These are phyloP conservation scores for Colletotrichum liriopes DNA, from an alignment of 2,329 filamentous ascomycete species.

Conservation along the genomic window DNA sequence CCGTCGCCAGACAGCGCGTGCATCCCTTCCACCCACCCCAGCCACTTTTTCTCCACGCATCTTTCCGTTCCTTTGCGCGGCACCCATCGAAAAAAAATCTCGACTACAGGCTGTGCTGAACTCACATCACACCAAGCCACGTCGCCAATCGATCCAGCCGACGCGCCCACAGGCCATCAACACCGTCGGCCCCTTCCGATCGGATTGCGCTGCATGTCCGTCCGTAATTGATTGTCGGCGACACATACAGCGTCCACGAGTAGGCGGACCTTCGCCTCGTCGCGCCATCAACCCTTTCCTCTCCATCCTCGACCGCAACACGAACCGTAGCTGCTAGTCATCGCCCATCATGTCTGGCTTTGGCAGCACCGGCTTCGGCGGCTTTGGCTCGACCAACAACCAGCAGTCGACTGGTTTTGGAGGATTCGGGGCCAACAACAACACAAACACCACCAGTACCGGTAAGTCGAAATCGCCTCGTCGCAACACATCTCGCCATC, in stretches of 20 bases:
- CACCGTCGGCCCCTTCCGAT: conserved; percentile 19
- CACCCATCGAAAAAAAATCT: conserved; percentile 35
- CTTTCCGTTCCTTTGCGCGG: conserved; percentile 32
- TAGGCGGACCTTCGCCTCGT: conserved; percentile 8
- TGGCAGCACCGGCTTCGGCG: conserved; percentile 64
- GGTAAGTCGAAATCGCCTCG: conserved; percentile 62
- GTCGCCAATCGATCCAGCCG: conserved; percentile 20
- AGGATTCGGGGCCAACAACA: conserved; percentile 66
- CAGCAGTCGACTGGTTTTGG: conserved; percentile 67
- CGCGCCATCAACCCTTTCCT: conserved; percentile 5
- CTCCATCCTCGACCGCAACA: conserved; percentile 9
- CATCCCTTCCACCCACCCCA: conserved; percentile 36
- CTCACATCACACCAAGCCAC: conserved; percentile 27
- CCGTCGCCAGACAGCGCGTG: conserved; percentile 17
- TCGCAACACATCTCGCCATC: neutral
- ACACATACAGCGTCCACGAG: conserved; percentile 24
- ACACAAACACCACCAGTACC: conserved; percentile 54
- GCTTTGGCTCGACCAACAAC: conserved; percentile 73
- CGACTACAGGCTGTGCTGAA: conserved; percentile 22
- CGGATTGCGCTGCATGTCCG: conserved; percentile 33
- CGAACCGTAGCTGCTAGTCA: conserved; percentile 6
- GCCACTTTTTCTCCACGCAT: conserved; percentile 42
- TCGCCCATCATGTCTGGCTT: conserved; percentile 66
- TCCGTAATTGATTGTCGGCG: conserved; percentile 37
- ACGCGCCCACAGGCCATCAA: conserved; percentile 36